Evolutionary conservation across 106 monocot genomes (phyloP).

Genomic region (Dioscorea alata): DNA sequence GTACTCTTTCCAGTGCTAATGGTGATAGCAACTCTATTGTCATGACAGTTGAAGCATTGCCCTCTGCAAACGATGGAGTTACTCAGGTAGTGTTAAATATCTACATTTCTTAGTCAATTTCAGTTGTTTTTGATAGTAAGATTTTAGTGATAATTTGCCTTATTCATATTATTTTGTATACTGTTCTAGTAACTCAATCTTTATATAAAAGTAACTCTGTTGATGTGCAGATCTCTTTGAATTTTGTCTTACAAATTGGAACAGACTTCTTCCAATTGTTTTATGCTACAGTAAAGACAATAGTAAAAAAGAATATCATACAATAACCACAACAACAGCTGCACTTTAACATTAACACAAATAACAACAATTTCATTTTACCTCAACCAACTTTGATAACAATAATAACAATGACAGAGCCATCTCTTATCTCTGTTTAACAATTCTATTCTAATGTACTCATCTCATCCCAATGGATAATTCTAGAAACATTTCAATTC

Average conservation of each 20-base stretch:
- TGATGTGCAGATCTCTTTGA: neutral
- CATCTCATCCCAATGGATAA: too few species aligned
- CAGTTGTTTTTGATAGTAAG: neutral
- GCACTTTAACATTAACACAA: too few species aligned
- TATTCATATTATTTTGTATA: neutral
- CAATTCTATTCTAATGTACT: too few species aligned
- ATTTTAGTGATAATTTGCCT: neutral
- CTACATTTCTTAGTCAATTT: neutral
- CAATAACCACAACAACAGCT: too few species aligned
- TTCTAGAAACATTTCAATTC: too few species aligned
- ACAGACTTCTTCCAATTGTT: too few species aligned
- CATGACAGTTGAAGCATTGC: conserved; percentile 10
- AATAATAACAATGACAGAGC: too few species aligned
- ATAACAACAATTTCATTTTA: too few species aligned
- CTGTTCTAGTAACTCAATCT: neutral
- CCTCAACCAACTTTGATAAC: too few species aligned
- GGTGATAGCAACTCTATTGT: conserved; percentile 2
- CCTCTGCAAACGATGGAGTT: conserved; percentile 17
- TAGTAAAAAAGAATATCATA: too few species aligned
- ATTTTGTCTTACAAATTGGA: neutral
- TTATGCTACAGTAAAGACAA: too few species aligned
- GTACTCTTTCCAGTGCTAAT: conserved; percentile 13
- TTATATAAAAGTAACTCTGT: neutral
- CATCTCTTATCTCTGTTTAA: too few species aligned
- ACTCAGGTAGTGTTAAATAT: conserved; percentile 19